These are phyloP conservation scores for Laguncularia racemosa DNA, from an alignment of 345 rosid genomes.

Conservation along the genomic window DNA sequence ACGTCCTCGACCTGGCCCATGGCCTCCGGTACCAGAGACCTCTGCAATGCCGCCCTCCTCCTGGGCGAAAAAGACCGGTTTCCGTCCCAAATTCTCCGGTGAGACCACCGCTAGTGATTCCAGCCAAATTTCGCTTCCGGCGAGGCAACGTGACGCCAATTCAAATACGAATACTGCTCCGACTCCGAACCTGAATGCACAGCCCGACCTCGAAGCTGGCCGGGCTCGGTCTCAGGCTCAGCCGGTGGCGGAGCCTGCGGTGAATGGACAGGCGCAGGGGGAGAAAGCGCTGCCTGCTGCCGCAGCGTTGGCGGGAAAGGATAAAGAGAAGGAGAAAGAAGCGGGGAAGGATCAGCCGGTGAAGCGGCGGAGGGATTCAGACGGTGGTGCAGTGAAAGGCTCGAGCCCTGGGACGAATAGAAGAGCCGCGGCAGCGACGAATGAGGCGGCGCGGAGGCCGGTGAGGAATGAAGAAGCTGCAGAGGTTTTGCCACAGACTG, in stretches of 20 bases:
- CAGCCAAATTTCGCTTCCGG: slow-evolving; percentile 53
- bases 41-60: slow-evolving; percentile 83
- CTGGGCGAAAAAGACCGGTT: slow-evolving; percentile 93
- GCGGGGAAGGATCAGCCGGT: slow-evolving; percentile 48
- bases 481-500: slow-evolving; percentile 52
- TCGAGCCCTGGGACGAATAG: slow-evolving; percentile 41
- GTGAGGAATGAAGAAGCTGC: slow-evolving; percentile 49
- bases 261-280: slow-evolving; percentile 17
- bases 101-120: slow-evolving; percentile 76
- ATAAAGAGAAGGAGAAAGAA: background rate
- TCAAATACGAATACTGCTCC: background rate
- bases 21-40: slow-evolving; percentile 72
- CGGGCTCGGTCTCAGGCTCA: slow-evolving; percentile 21
- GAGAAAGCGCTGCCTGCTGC: slow-evolving; percentile 23
- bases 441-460: slow-evolving; percentile 39
- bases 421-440: slow-evolving; percentile 25
- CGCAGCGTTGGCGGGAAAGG: slow-evolving; percentile 1
- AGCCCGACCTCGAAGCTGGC: slow-evolving; percentile 78
- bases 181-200: slow-evolving; percentile 7
- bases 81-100: slow-evolving; percentile 93
- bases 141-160: slow-evolving; percentile 36
- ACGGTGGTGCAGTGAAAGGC: slow-evolving; percentile 45
- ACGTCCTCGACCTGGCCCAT: slow-evolving; percentile 60
- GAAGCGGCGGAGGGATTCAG: slow-evolving; percentile 84
- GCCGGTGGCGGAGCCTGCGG: slow-evolving; percentile 10